A percentile compares a stretch with the other conserved stretches of the same genome.
phyloP scores from a whole-genome alignment of 2,329 filamentous ascomycete genomes.

The Lojkania enalia region DNA sequence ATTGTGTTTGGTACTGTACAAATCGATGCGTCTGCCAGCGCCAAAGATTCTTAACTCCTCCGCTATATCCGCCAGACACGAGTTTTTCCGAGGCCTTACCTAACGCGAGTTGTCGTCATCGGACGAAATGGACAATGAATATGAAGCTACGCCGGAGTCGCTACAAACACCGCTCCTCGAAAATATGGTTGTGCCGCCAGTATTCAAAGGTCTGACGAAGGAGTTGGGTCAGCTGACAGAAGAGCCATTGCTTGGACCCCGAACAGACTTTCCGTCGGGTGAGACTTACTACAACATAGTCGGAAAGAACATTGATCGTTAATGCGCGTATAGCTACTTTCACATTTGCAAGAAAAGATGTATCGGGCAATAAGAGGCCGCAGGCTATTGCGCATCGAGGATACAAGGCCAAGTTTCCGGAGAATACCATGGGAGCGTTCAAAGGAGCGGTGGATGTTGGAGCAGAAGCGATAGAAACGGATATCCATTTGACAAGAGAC shows the following conservation, averaged over 20 bases:
- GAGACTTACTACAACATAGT: slow-evolving; percentile 5
- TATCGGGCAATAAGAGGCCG: slow-evolving; percentile 54
- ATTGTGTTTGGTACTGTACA: no score
- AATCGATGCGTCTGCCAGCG: not conserved
- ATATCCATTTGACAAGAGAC: slow-evolving; percentile 81
- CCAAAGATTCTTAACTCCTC: slow-evolving; percentile 1
- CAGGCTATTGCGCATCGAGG: slow-evolving; percentile 79
- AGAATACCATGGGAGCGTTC: slow-evolving; percentile 86
- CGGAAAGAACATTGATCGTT: slow-evolving; percentile 9
- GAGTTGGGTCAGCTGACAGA: slow-evolving; percentile 41
- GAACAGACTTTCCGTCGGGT: slow-evolving; percentile 35
- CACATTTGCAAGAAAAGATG: slow-evolving; percentile 40
- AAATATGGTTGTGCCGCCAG: slow-evolving; percentile 43
- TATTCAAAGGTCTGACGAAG: slow-evolving; percentile 40
- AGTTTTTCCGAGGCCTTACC: slow-evolving; percentile 11
- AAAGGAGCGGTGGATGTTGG: slow-evolving; percentile 71
- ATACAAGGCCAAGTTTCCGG: slow-evolving; percentile 75
- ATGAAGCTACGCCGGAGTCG: slow-evolving; percentile 21
- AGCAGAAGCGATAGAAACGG: slow-evolving; percentile 83
- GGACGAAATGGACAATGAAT: slow-evolving; percentile 4
- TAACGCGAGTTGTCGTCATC: slow-evolving; percentile 13
- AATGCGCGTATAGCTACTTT: slow-evolving; percentile 35
- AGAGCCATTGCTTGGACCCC: slow-evolving; percentile 38
- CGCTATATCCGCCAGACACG: slow-evolving; percentile 9
- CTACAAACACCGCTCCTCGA: slow-evolving; percentile 40